Evolutionary conservation across 106 monocot genomes (phyloP).

Genomic region (Chionographis japonica): DNA sequence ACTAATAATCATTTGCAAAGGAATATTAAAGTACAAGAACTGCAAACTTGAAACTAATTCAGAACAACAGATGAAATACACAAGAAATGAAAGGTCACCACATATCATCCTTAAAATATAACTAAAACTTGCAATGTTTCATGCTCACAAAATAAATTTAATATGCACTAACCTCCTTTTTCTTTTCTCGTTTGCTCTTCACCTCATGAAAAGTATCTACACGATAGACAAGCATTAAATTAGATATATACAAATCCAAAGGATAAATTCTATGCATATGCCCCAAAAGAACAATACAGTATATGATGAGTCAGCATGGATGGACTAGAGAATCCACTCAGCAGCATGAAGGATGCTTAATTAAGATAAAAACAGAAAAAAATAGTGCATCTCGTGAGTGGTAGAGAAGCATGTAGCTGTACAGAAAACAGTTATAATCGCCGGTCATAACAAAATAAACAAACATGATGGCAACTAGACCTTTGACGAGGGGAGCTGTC

Average conservation of each 20-base stretch:
- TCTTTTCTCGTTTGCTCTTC: conserved; percentile 96
- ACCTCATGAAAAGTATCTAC: conserved; percentile 96
- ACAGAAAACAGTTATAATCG: no score
- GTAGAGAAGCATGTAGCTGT: no score
- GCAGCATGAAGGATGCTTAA: no score
- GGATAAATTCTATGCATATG: background rate
- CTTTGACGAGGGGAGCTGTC: no score
- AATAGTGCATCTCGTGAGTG: no score
- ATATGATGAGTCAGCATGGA: background rate
- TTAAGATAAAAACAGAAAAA: no score
- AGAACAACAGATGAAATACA: background rate
- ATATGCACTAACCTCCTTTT: conserved; percentile 74
- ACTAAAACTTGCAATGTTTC: background rate
- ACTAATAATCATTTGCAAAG: no score
- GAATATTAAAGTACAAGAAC: no score
- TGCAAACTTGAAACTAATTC: no score
- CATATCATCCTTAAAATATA: background rate
- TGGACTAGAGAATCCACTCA: background rate
- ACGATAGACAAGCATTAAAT: conserved; percentile 20
- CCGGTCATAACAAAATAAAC: no score
- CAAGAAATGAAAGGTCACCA: background rate
- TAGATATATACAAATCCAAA: conserved; percentile 11
- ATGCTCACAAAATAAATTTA: background rate
- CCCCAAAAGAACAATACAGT: background rate
- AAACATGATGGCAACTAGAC: no score